A percentile compares a stretch with the other conserved stretches of the same genome.
Evolutionary conservation across 2,329 filamentous ascomycete genomes (phyloP).

Genomic region (Colletotrichum sp.): DNA sequence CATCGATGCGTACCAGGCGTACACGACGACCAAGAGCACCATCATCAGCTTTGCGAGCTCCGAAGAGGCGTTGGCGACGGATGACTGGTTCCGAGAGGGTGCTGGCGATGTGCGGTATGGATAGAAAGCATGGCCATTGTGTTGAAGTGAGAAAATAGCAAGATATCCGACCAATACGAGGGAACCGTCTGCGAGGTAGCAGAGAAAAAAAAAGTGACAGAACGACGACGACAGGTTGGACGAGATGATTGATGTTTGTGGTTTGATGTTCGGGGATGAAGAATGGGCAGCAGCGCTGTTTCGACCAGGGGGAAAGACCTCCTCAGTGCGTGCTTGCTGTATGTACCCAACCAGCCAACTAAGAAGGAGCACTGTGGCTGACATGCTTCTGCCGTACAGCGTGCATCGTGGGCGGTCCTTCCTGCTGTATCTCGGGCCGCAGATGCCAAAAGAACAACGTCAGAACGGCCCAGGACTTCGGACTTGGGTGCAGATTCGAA

Average conservation of each 20-base stretch:
- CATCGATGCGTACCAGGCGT: constrained; percentile 64
- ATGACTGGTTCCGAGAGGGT: constrained; percentile 73
- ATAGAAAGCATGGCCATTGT: constrained; percentile 28
- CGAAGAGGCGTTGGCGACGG: constrained; percentile 54
- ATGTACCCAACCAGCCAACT: background rate
- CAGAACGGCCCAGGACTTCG: background rate
- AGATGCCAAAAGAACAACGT: background rate
- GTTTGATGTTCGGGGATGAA: constrained; percentile 20
- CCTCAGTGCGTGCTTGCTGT: background rate
- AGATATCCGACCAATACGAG: background rate
- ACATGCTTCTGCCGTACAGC: background rate
- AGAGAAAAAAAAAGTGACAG: background rate
- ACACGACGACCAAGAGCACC: constrained; percentile 68
- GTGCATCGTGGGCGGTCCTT: background rate
- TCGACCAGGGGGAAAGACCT: background rate
- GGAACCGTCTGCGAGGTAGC: background rate
- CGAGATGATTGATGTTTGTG: background rate
- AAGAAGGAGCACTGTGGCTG: background rate
- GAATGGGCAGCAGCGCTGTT: background rate
- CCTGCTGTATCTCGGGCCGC: background rate
- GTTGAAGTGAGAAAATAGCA: background rate
- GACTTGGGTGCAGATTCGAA: background rate
- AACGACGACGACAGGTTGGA: background rate
- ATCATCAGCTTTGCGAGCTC: constrained; percentile 71
- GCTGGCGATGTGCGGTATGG: constrained; percentile 65